Percentiles rank a stretch among this genome's conserved stretches.
phyloP scores from a whole-genome alignment of 495 filamentous ascomycete species.

The Trichoderma orchidacearum region DNA sequence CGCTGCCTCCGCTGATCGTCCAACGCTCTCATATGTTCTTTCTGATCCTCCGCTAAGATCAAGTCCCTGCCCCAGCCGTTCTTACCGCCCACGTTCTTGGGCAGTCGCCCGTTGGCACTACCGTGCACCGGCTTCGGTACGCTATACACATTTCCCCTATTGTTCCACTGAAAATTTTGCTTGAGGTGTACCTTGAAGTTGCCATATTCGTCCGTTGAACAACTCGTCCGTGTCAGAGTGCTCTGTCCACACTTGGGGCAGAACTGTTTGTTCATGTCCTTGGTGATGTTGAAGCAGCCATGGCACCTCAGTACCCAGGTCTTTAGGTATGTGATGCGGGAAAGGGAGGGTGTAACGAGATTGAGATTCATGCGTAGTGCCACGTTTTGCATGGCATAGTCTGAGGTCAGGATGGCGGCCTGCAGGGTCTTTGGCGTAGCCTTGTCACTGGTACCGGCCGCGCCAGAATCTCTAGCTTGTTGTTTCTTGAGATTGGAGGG shows the following conservation, averaged over 20 bases:
- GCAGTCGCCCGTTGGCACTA: conserved; percentile 58
- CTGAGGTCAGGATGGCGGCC: conserved; percentile 78
- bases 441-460: not conserved
- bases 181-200: conserved; percentile 81
- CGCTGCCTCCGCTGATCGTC: conserved; percentile 48
- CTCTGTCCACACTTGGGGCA: conserved; percentile 82
- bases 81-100: conserved; percentile 63
- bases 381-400: conserved; percentile 97
- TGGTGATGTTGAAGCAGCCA: conserved; percentile 77
- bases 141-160: conserved; percentile 74
- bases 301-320: conserved; percentile 89
- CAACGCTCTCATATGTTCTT: conserved; percentile 64
- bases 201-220: conserved; percentile 62
- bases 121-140: conserved; percentile 86
- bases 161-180: conserved; percentile 94
- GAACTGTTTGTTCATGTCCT: conserved; percentile 83
- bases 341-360: conserved; percentile 63
- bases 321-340: conserved; percentile 65
- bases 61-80: conserved; percentile 68
- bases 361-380: conserved; percentile 88
- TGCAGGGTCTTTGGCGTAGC: conserved; percentile 42
- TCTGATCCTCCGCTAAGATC: conserved; percentile 89
- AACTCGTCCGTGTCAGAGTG: conserved; percentile 74
- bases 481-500: conserved; percentile 81
- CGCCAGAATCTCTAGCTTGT: conserved; percentile 42